phyloP scores from a whole-genome alignment of 78 protist genomes.

The Dictyostelium firmibasis region DNA sequence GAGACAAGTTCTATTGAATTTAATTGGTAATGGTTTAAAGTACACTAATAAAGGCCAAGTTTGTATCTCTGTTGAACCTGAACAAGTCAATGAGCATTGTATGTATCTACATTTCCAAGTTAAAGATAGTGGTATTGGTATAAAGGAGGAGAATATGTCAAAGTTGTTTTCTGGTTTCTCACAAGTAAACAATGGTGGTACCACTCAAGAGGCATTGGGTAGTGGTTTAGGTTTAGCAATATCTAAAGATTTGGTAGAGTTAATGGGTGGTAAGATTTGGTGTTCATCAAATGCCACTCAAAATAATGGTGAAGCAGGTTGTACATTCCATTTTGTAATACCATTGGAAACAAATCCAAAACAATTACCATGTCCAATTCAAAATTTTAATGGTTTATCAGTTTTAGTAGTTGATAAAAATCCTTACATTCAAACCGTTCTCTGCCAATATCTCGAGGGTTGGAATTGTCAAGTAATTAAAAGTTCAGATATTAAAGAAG shows the following conservation, averaged over 20 bases:
- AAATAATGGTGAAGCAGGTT: not conserved
- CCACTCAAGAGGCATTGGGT: conserved; percentile 6
- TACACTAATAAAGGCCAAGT: conserved; percentile 61
- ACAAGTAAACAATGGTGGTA: conserved; percentile 17
- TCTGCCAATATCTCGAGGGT: not conserved
- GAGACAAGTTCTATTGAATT: conserved; percentile 40
- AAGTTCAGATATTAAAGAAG: not conserved
- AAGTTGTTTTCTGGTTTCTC: conserved; percentile 36
- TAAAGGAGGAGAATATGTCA: not conserved
- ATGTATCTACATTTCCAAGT: conserved; percentile 27
- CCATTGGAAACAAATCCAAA: conserved; percentile 21
- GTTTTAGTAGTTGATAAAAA: conserved; percentile 16
- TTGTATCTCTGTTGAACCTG: conserved; percentile 36
- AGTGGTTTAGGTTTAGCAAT: conserved; percentile 64
- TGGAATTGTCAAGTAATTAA: conserved; percentile 39
- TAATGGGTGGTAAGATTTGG: conserved; percentile 59
- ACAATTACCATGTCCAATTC: conserved; percentile 46
- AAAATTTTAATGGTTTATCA: not conserved
- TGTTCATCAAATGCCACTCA: not conserved
- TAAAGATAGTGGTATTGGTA: conserved; percentile 62
- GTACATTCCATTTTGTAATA: not conserved
- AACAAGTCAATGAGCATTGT: not conserved
- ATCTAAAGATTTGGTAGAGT: conserved; percentile 19
- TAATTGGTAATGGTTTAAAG: conserved; percentile 63
- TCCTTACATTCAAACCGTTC: not conserved